Evolutionary conservation across 257 asterid species (phyloP).

Genomic region (Capsicum pubescens): DNA sequence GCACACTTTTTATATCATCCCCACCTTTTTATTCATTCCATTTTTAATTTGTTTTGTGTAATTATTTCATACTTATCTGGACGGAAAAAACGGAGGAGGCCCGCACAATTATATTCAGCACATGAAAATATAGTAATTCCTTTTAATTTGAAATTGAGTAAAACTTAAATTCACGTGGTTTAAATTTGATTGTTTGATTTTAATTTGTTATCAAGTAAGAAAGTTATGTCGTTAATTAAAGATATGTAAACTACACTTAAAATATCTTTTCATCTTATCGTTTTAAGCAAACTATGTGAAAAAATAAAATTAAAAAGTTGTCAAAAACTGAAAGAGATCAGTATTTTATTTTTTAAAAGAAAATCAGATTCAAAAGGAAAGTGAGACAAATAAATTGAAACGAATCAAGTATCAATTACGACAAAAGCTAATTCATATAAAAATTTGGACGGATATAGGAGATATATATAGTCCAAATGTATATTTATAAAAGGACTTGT

Average conservation of each 20-base stretch:
- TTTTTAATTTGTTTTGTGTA: not conserved
- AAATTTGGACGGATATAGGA: not conserved
- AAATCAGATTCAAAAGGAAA: not conserved
- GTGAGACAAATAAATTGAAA: not conserved
- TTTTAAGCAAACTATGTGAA: too few relatives aligned
- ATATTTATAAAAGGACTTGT: not conserved
- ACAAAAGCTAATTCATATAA: not conserved
- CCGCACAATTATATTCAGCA: not conserved
- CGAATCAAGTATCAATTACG: not conserved
- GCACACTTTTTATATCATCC: not conserved
- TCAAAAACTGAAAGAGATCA: too few relatives aligned
- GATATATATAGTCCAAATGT: not conserved
- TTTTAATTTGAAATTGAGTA: not conserved
- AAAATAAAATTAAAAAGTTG: too few relatives aligned
- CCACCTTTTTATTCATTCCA: not conserved
- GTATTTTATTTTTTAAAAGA: too few relatives aligned
- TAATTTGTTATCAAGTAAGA: too few relatives aligned
- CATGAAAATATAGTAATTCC: not conserved
- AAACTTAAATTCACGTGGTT: too few relatives aligned
- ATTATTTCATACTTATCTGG: conserved; percentile 4
- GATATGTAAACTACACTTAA: too few relatives aligned
- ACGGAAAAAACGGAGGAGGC: not conserved
- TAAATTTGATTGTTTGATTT: too few relatives aligned
- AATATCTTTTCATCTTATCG: too few relatives aligned
- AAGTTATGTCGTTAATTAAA: too few relatives aligned